These are phyloP conservation scores for Heterobasidion parviporum DNA, from an alignment of 1,284 basidiomycete species.

Conservation along the genomic window DNA sequence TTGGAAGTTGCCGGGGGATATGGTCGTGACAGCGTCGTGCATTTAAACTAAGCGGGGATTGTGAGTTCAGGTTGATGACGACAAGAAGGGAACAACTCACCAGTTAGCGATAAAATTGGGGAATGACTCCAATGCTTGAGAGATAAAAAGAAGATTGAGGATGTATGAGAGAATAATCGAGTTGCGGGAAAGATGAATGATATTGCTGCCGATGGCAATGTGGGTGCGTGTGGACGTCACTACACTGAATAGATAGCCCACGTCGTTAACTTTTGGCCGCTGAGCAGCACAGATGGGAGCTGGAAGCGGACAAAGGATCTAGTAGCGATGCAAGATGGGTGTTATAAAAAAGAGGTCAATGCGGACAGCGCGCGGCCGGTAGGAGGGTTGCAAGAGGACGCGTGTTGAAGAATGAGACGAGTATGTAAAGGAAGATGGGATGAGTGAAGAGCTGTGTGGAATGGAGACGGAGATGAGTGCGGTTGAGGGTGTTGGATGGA, in stretches of 20 bases:
- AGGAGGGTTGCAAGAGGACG: constrained; percentile 5
- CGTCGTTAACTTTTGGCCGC: background rate
- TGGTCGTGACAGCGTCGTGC: constrained; percentile 51
- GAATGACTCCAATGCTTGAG: constrained; percentile 36
- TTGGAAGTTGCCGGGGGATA: constrained; percentile 25
- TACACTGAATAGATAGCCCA: constrained; percentile 28
- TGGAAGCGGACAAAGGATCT: constrained; percentile 23
- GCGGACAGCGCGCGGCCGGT: background rate
- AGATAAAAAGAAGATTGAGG: constrained; percentile 37
- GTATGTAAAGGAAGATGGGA: constrained; percentile 27
- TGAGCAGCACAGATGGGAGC: background rate
- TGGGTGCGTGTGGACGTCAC: constrained; percentile 14
- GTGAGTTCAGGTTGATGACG: constrained; percentile 10
- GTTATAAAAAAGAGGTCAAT: constrained; percentile 50
- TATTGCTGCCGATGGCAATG: constrained; percentile 5
- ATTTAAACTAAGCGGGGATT: constrained; percentile 27
- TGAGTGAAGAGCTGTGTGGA: background rate
- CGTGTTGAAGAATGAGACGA: constrained; percentile 18
- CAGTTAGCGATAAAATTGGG: constrained; percentile 53
- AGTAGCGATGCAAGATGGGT: constrained; percentile 29
- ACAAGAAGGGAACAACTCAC: constrained; percentile 26
- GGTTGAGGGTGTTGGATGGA: constrained; percentile 10
- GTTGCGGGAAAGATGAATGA: constrained; percentile 19
- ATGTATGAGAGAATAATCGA: constrained; percentile 42
- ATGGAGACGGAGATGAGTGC: constrained; percentile 4